Evolutionary conservation across 2,329 filamentous ascomycete species (phyloP).

Genomic region (Trichoderma simmonsii): DNA sequence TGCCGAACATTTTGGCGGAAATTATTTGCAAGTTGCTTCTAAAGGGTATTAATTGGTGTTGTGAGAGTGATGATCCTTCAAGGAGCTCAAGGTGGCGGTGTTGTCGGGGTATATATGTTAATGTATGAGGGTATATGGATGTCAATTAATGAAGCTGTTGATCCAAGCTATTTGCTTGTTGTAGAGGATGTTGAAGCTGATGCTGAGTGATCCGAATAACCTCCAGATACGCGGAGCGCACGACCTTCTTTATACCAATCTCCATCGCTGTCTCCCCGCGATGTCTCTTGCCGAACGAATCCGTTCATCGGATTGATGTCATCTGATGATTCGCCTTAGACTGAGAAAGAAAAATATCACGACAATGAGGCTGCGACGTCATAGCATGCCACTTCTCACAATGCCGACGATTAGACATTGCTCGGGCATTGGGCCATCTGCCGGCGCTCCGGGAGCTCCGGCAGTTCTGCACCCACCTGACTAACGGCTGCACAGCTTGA

Average conservation of each 20-base stretch:
- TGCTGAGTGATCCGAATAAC: conserved; percentile 1
- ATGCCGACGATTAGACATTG: neutral
- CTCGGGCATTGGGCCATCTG: conserved; percentile 11
- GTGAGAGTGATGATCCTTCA: neutral
- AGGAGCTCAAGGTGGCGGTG: neutral
- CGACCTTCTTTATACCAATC: conserved; percentile 4
- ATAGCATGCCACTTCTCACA: conserved; percentile 12
- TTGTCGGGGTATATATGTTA: neutral
- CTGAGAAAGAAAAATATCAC: neutral
- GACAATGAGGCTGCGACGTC: conserved; percentile 6
- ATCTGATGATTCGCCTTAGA: conserved; percentile 6
- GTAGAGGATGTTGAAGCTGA: neutral
- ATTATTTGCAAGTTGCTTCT: neutral
- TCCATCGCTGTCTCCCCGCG: neutral
- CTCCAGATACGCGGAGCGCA: conserved; percentile 2
- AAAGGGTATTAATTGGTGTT: neutral
- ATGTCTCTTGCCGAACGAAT: neutral
- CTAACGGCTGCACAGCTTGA: neutral
- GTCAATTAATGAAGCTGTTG: neutral
- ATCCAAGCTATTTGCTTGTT: neutral
- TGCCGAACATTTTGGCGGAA: conserved; percentile 10
- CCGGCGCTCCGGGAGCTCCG: conserved; percentile 12
- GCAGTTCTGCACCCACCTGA: conserved; percentile 7
- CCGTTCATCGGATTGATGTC: conserved; percentile 12
- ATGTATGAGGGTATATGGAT: neutral